phyloP scores from a whole-genome alignment of 306 rosid genomes.

The Acacia crassicarpa region DNA sequence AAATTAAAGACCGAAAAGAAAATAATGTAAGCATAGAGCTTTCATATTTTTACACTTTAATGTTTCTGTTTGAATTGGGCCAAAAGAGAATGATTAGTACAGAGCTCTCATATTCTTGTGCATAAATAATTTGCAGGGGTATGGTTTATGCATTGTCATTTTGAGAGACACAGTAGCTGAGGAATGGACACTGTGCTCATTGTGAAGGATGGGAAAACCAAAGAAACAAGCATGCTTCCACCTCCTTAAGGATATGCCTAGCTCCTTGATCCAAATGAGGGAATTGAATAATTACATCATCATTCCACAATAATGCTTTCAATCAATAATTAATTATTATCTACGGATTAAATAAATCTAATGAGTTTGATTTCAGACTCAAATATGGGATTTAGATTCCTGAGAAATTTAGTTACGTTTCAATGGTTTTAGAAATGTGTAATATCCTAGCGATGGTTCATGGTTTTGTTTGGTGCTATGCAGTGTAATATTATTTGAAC shows the following conservation, averaged over 20 bases:
- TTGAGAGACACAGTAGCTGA: slow-evolving; percentile 34
- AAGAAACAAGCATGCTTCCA: slow-evolving; percentile 24
- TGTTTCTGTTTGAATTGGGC: background rate
- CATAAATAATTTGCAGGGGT: background rate
- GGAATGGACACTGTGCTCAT: slow-evolving; percentile 35
- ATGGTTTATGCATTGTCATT: slow-evolving; percentile 7
- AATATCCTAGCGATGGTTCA: background rate
- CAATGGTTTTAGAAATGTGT: background rate
- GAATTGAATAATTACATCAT: background rate
- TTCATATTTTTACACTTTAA: background rate
- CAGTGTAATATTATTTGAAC: too few relatives aligned
- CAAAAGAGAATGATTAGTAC: too few relatives aligned
- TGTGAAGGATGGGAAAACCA: slow-evolving; percentile 33
- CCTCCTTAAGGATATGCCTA: slow-evolving; percentile 21
- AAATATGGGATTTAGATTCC: background rate
- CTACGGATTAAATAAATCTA: background rate
- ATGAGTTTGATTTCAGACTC: background rate
- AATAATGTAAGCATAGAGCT: too few relatives aligned
- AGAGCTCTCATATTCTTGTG: background rate
- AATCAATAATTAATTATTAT: background rate
- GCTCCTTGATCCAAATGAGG: background rate
- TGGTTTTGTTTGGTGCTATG: background rate
- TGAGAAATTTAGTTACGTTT: background rate
- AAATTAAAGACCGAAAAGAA: too few relatives aligned
- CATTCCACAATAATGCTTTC: background rate